A percentile compares a stretch with the other conserved stretches of the same genome.
Conservation (phyloP, 2,329 filamentous ascomycete genomes). For the Arthroderma sp. region DNA sequence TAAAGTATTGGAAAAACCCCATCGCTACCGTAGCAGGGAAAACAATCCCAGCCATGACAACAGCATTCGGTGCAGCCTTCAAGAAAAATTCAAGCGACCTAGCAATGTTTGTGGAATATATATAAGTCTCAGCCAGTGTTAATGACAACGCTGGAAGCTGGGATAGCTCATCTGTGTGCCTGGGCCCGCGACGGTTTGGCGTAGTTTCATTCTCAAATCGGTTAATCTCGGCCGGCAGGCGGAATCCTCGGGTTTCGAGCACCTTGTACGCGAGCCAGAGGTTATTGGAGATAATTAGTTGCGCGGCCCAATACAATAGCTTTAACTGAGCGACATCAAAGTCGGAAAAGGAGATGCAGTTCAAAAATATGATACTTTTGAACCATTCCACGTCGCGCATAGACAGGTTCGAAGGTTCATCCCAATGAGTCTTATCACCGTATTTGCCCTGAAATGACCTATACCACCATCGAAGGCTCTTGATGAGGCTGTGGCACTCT, state of each 20-base stretch:
- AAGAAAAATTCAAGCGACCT: constrained; percentile 11
- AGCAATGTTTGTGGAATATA: constrained; percentile 6
- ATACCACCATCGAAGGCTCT: neutral
- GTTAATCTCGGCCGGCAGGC: neutral
- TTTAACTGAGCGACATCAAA: constrained; percentile 7
- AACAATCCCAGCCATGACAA: constrained; percentile 5
- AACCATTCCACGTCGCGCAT: neutral
- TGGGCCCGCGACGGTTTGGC: neutral
- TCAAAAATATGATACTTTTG: neutral
- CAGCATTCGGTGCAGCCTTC: constrained; percentile 8
- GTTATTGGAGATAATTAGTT: constrained; percentile 6
- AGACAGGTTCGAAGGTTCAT: neutral
- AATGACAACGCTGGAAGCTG: neutral
- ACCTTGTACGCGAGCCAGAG: constrained; percentile 1
- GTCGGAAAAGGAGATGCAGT: constrained; percentile 2
- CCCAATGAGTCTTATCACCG: neutral
- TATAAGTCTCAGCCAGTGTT: neutral
- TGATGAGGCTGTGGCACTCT: neutral
- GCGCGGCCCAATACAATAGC: constrained; percentile 8
- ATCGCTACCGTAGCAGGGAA: constrained; percentile 8
- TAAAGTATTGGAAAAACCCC: constrained; percentile 5
- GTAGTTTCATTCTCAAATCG: neutral
- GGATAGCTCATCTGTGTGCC: no score
- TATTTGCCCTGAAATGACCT: neutral
- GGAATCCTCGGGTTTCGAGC: neutral